These are phyloP conservation scores for Fusarium kyushuense DNA, from an alignment of 2,329 filamentous ascomycete species.

Conservation along the genomic window DNA sequence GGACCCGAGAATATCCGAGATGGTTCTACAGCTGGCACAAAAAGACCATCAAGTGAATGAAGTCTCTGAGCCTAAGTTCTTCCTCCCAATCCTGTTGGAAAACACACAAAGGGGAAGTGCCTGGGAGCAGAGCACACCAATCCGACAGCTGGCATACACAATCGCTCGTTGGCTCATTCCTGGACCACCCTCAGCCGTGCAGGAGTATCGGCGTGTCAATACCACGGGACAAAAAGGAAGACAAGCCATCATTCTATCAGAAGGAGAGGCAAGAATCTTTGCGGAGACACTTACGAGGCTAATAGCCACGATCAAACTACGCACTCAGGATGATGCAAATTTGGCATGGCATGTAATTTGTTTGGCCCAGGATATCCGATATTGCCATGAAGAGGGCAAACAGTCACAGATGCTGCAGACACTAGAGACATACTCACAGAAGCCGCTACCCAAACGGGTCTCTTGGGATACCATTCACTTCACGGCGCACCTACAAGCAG, in stretches of 20 bases:
- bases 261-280: conserved; percentile 11
- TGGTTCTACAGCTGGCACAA: conserved; percentile 51
- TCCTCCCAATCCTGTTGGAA: conserved; percentile 73
- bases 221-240: conserved; percentile 48
- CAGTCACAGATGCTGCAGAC: conserved; percentile 42
- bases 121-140: conserved; percentile 65
- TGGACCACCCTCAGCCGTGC: conserved; percentile 36
- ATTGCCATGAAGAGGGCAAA: conserved; percentile 49
- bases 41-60: conserved; percentile 25
- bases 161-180: conserved; percentile 52
- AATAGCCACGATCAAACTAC: conserved; percentile 28
- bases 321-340: background rate
- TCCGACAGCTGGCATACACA: conserved; percentile 68
- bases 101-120: conserved; percentile 66
- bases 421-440: conserved; percentile 33
- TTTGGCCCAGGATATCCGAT: conserved; percentile 47
- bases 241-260: conserved; percentile 35
- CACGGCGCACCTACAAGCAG: conserved; percentile 69
- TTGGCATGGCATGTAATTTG: conserved; percentile 47
- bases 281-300: conserved; percentile 39
- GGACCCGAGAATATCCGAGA: conserved; percentile 57
- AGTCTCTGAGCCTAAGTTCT: conserved; percentile 60
- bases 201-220: conserved; percentile 56
- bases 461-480: conserved; percentile 72
- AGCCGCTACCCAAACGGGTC: conserved; percentile 9